Conservation (phyloP, 345 rosid species). For the Dimocarpus longan region DNA sequence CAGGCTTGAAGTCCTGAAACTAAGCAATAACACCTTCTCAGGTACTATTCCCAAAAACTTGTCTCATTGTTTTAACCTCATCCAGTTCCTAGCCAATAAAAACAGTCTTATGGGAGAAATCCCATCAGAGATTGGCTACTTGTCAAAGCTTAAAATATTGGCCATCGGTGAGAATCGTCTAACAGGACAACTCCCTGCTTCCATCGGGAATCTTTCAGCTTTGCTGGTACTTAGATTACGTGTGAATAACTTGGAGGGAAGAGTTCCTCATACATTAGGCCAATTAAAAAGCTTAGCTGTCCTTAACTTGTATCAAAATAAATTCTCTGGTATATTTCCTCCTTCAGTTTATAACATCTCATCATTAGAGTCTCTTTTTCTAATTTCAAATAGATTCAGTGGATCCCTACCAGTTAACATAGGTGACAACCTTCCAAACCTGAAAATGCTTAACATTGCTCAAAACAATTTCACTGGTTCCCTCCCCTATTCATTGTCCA, state of each 20-base stretch:
- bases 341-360: constrained; percentile 22
- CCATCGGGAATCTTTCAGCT: constrained; percentile 25
- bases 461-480: no score
- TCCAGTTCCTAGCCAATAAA: rapidly evolving
- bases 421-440: constrained; percentile 22
- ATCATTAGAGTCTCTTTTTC: rapidly evolving
- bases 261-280: neutral
- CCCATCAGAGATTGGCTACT: constrained; percentile 1
- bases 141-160: neutral
- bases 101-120: constrained; percentile 10
- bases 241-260: neutral
- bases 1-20: neutral
- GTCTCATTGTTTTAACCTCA: constrained; percentile 21
- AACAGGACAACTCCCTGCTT: neutral
- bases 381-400: neutral
- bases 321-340: constrained; percentile 19
- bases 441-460: neutral
- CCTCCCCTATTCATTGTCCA: constrained; percentile 20
- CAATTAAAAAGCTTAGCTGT: neutral
- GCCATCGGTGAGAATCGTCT: rapidly evolving
- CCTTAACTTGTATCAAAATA: rapidly evolving
- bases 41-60: constrained; percentile 25
- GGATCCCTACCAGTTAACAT: constrained; percentile 4
- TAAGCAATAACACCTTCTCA: neutral
- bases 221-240: rapidly evolving